Percentiles rank a stretch among this genome's conserved stretches.
Evolutionary conservation across 352 stramenopile species (phyloP).

Genomic region (Phytopythium sindhum): DNA sequence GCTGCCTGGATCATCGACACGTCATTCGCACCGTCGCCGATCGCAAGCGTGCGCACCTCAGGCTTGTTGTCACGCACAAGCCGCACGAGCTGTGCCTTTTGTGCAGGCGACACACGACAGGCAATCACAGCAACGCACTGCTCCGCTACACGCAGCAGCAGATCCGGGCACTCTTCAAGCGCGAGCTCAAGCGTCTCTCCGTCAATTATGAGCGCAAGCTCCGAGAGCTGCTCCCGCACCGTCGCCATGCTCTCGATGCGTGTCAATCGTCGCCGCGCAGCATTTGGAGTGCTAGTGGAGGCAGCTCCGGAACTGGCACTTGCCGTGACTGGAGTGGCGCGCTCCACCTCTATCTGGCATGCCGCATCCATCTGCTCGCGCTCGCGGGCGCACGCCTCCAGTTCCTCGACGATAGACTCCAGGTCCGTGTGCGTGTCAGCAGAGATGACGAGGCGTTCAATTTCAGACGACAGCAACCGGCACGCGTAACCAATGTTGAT

Average conservation of each 20-base stretch:
- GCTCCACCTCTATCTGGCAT: conserved; percentile 4
- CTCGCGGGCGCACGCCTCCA: conserved; percentile 45
- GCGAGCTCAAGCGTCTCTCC: conserved; percentile 78
- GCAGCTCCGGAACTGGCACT: background rate
- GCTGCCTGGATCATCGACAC: conserved; percentile 95
- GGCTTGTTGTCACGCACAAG: conserved; percentile 90
- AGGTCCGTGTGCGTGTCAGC: conserved; percentile 74
- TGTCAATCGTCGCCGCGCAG: conserved; percentile 36
- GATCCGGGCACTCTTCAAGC: conserved; percentile 65
- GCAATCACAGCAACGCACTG: conserved; percentile 90
- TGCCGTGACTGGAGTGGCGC: conserved; percentile 3
- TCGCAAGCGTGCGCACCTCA: conserved; percentile 81
- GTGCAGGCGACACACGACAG: conserved; percentile 90
- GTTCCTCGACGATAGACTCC: conserved; percentile 49
- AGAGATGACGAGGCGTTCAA: conserved; percentile 86
- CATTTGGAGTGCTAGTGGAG: background rate
- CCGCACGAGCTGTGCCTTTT: conserved; percentile 92
- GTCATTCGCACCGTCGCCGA: conserved; percentile 95
- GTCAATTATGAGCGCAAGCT: conserved; percentile 74
- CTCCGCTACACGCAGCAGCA: conserved; percentile 74
- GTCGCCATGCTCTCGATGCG: conserved; percentile 67
- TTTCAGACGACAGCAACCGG: conserved; percentile 88
- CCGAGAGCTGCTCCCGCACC: conserved; percentile 31
- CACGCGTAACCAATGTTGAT: conserved; percentile 96
- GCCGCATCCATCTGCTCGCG: conserved; percentile 22